Conservation (phyloP, 352 stramenopile species). For the Aphanomyces stellatus region DNA sequence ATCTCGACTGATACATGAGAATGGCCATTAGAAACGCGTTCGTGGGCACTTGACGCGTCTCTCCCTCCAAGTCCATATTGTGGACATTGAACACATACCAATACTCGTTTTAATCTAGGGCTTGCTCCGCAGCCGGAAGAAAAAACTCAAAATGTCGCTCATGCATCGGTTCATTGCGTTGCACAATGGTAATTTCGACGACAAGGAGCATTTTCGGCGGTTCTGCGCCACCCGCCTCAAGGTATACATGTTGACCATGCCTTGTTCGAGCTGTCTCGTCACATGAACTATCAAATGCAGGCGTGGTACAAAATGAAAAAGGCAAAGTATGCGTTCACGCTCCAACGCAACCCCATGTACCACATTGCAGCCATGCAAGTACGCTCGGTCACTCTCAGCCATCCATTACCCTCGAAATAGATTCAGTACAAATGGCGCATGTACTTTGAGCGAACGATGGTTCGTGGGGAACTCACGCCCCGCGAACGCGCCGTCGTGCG, state of each 20-base stretch:
- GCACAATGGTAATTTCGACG: constrained; percentile 37
- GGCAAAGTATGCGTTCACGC: constrained; percentile 32
- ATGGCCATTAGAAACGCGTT: constrained; percentile 36
- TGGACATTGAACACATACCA: background rate
- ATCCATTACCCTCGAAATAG: background rate
- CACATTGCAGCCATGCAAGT: constrained; percentile 82
- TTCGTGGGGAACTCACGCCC: constrained; percentile 24
- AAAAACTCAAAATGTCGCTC: constrained; percentile 26
- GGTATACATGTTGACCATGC: background rate
- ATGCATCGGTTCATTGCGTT: constrained; percentile 67
- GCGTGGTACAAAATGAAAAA: constrained; percentile 60
- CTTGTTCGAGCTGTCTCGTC: background rate
- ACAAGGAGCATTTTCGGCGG: constrained; percentile 43
- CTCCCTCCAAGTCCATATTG: background rate
- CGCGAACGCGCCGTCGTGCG: constrained; percentile 33
- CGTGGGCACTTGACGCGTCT: constrained; percentile 52
- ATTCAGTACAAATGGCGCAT: constrained; percentile 30
- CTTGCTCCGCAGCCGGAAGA: background rate
- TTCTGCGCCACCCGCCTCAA: constrained; percentile 58
- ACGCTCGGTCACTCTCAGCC: constrained; percentile 25
- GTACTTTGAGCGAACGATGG: constrained; percentile 22
- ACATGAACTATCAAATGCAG: background rate
- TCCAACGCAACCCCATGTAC: constrained; percentile 62
- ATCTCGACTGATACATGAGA: too few species aligned
- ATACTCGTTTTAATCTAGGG: background rate